phyloP scores from a whole-genome alignment of 306 rosid species.

The Prunus salicina region DNA sequence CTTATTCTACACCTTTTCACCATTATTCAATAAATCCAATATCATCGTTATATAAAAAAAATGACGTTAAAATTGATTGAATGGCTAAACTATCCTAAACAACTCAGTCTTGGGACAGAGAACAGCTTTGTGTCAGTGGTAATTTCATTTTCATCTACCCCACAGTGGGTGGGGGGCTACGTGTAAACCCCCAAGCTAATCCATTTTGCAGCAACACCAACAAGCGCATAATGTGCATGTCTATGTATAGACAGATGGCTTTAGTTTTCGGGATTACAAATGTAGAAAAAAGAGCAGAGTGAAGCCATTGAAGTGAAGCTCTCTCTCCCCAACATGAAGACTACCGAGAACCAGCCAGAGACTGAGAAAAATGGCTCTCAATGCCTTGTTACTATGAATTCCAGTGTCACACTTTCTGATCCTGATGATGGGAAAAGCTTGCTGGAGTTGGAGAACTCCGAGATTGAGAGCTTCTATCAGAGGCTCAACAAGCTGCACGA shows the following conservation, averaged over 20 bases:
- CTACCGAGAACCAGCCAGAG: constrained; percentile 15
- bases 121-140: too few relatives aligned
- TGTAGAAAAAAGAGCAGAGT: not conserved
- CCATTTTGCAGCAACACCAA: not conserved
- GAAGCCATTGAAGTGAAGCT: constrained; percentile 8
- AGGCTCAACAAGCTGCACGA: constrained; percentile 23
- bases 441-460: constrained; percentile 10
- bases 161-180: not conserved
- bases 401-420: constrained; percentile 13
- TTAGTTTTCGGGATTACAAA: not conserved
- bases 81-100: too few relatives aligned
- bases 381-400: not conserved
- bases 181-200: not conserved
- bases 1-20: too few relatives aligned
- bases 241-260: not conserved
- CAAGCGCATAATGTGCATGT: not conserved
- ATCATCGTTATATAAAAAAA: too few relatives aligned
- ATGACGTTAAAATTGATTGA: too few relatives aligned
- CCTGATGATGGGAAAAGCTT: constrained; percentile 19
- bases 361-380: constrained; percentile 9
- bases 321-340: constrained; percentile 8
- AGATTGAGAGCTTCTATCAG: constrained; percentile 23
- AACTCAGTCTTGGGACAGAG: too few relatives aligned
- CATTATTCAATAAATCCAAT: too few relatives aligned
- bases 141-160: too few relatives aligned